Conservation (phyloP, 106 monocot genomes). For the Posidonia australis region DNA sequence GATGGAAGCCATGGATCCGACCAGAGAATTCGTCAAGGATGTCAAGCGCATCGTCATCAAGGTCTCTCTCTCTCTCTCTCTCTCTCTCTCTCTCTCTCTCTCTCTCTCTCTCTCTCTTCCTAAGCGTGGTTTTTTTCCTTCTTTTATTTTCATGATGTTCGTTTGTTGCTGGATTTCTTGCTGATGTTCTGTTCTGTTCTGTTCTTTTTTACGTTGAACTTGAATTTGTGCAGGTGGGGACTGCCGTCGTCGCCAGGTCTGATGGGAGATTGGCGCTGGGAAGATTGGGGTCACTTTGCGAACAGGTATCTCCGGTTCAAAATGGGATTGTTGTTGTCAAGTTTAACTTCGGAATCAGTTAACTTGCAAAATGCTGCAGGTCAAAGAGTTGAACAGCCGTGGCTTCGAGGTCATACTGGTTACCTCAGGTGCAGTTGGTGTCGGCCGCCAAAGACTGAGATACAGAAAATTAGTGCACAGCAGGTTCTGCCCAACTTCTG, state of each 20-base stretch:
- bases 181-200: not conserved
- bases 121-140: not conserved
- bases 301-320: constrained; percentile 12
- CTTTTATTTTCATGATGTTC: not conserved
- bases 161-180: not conserved
- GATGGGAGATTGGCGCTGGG: constrained; percentile 25
- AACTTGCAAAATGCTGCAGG: constrained; percentile 19
- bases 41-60: constrained; percentile 76
- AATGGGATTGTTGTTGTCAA: too few relatives aligned
- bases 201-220: too few relatives aligned
- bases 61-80: constrained; percentile 13
- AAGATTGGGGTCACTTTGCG: constrained; percentile 22
- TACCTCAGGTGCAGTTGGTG: constrained; percentile 86
- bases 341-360: not conserved
- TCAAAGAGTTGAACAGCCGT: constrained; percentile 71
- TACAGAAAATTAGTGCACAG: constrained; percentile 77
- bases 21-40: constrained; percentile 48
- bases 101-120: not conserved
- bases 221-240: constrained; percentile 30
- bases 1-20: constrained; percentile 30
- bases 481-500: constrained; percentile 32
- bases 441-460: constrained; percentile 78
- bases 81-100: not conserved
- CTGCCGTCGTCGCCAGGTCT: constrained; percentile 25
- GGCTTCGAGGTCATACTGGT: constrained; percentile 84